Percentiles rank a stretch among this genome's conserved stretches.
These are phyloP conservation scores for Monosporascus sp. DNA, from an alignment of 2,329 filamentous ascomycete species.

Conservation along the genomic window DNA sequence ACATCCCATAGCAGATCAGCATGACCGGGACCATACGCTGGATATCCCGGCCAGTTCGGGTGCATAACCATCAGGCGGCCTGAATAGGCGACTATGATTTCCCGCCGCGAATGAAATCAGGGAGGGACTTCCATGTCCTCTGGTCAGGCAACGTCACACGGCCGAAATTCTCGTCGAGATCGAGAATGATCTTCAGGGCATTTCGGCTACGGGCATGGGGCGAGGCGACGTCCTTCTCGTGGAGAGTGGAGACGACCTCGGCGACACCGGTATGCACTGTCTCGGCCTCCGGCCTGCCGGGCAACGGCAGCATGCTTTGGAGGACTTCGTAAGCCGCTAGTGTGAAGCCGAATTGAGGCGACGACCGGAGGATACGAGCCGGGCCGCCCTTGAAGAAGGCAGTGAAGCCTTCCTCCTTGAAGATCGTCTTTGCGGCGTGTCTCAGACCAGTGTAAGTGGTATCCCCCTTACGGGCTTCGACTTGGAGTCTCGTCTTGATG, in stretches of 20 bases:
- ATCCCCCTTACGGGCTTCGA: slow-evolving; percentile 95
- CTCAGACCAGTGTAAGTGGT: slow-evolving; percentile 79
- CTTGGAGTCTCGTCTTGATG: slow-evolving; percentile 97
- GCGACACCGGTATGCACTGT: slow-evolving; percentile 53
- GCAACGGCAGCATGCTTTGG: slow-evolving; percentile 74
- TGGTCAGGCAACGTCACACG: slow-evolving; percentile 57
- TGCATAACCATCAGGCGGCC: neutral
- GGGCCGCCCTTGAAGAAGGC: slow-evolving; percentile 99
- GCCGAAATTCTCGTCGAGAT: slow-evolving; percentile 91
- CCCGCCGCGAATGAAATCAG: slow-evolving; percentile 39
- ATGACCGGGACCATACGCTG: neutral
- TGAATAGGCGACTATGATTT: neutral
- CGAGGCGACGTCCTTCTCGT: slow-evolving; percentile 52
- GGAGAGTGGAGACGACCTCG: slow-evolving; percentile 59
- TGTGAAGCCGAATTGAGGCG: slow-evolving; percentile 96
- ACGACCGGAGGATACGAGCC: slow-evolving; percentile 89
- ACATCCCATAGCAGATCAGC: too few relatives aligned
- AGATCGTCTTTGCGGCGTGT: slow-evolving; percentile 79
- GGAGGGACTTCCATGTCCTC: slow-evolving; percentile 49
- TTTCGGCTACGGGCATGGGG: slow-evolving; percentile 67
- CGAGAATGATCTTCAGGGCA: slow-evolving; percentile 90
- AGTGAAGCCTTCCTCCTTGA: slow-evolving; percentile 84
- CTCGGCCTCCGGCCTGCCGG: slow-evolving; percentile 52
- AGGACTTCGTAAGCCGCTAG: slow-evolving; percentile 92
- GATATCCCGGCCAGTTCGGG: neutral